A percentile compares a stretch with the other conserved stretches of the same genome.
Evolutionary conservation across 2,329 filamentous ascomycete genomes (phyloP).

Genomic region (Metarhizium brunneum): DNA sequence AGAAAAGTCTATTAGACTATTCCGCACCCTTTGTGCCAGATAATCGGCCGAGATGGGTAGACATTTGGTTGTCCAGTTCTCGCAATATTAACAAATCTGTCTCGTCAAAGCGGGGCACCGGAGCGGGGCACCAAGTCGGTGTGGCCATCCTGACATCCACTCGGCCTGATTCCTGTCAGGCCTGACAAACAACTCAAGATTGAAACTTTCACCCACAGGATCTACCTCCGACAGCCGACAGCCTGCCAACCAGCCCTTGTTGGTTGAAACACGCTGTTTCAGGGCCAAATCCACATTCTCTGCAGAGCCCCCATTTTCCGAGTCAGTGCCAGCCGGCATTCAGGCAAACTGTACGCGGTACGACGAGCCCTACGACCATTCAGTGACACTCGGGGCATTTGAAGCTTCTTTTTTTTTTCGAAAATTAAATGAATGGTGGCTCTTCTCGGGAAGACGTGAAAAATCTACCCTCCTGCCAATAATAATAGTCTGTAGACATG

Average conservation of each 20-base stretch:
- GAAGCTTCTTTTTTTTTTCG: slow-evolving; percentile 1
- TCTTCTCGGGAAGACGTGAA: slow-evolving; percentile 24
- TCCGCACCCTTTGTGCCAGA: too few relatives aligned
- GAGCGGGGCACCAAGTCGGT: too few relatives aligned
- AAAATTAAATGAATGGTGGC: slow-evolving; percentile 12
- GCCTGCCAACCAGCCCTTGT: background rate
- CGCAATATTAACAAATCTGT: too few relatives aligned
- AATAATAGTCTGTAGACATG: background rate
- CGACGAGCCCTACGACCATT: background rate
- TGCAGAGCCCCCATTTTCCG: background rate
- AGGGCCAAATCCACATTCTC: background rate
- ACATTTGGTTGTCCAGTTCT: too few relatives aligned
- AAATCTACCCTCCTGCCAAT: slow-evolving; percentile 16
- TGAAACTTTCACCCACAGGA: background rate
- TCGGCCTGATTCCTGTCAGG: background rate
- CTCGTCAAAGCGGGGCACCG: too few relatives aligned
- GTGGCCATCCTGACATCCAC: background rate
- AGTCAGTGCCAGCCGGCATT: background rate
- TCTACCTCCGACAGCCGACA: background rate
- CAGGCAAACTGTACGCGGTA: background rate
- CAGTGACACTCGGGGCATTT: background rate
- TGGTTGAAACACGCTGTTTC: too few relatives aligned
- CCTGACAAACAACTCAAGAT: too few relatives aligned
- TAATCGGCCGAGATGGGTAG: too few relatives aligned
- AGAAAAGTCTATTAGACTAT: too few relatives aligned